Conservation (phyloP, 805 yeast species). For the Schwanniomyces occidentalis region DNA sequence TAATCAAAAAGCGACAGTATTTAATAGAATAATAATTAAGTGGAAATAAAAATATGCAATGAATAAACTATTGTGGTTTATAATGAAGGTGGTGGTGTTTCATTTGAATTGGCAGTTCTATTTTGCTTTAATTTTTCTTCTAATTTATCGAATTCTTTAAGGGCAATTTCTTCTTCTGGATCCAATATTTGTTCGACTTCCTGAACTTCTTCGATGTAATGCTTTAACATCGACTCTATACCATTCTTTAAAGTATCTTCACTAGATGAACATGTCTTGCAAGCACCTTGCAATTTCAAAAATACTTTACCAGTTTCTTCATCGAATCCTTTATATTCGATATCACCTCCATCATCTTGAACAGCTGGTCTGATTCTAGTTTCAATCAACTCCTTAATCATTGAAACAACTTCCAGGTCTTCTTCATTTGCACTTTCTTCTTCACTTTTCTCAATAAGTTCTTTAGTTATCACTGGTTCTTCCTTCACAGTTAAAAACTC, state of each 20-base stretch:
- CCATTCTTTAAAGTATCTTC: constrained; percentile 93
- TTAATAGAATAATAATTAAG: too few relatives aligned
- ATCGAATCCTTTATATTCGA: constrained; percentile 83
- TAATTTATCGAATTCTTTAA: constrained; percentile 80
- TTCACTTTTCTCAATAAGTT: constrained; percentile 39
- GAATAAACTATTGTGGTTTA: not conserved
- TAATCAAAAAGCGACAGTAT: constrained; percentile 1
- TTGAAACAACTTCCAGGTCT: constrained; percentile 69
- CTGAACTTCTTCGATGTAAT: constrained; percentile 92
- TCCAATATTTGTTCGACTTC: constrained; percentile 87
- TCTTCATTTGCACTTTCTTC: constrained; percentile 48
- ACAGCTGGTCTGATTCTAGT: constrained; percentile 90
- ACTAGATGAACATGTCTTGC: constrained; percentile 88
- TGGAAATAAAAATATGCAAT: constrained; percentile 1
- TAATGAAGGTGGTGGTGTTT: constrained; percentile 27
- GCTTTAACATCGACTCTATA: constrained; percentile 95
- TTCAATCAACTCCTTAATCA: constrained; percentile 89
- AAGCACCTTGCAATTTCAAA: constrained; percentile 91
- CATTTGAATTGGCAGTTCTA: constrained; percentile 12
- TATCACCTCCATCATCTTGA: constrained; percentile 85
- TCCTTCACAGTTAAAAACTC: constrained; percentile 37
- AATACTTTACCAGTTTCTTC: constrained; percentile 85
- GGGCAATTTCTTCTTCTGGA: constrained; percentile 70
- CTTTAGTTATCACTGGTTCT: constrained; percentile 43
- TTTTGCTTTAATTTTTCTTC: constrained; percentile 48